Percentiles rank a stretch among this genome's conserved stretches.
phyloP scores from a whole-genome alignment of 129 eudicot species.

The Flaveria ramosissima region DNA sequence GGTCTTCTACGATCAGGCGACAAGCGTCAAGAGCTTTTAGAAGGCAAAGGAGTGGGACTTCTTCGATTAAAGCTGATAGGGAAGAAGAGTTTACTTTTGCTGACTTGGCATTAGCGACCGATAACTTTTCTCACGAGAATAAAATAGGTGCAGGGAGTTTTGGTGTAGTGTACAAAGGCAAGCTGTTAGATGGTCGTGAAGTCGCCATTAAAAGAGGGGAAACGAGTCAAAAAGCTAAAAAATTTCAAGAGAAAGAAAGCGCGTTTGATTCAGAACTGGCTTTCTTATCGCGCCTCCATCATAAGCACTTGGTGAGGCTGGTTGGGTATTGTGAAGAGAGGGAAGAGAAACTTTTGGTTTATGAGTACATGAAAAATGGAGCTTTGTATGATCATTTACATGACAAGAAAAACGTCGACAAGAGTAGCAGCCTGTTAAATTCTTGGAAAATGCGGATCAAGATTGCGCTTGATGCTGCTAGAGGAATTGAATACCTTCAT shows the following conservation, averaged over 20 bases:
- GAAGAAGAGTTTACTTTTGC: constrained; percentile 83
- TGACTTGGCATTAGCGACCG: constrained; percentile 71
- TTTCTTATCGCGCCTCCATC: constrained; percentile 88
- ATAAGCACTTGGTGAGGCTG: constrained; percentile 86
- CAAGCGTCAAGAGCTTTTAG: constrained; percentile 72
- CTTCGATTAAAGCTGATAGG: constrained; percentile 74
- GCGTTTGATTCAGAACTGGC: constrained; percentile 96
- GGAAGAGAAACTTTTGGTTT: constrained; percentile 84
- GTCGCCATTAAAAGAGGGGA: constrained; percentile 95
- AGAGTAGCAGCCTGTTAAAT: constrained; percentile 54
- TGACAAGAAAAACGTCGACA: constrained; percentile 60
- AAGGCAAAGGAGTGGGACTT: constrained; percentile 95
- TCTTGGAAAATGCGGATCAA: constrained; percentile 94
- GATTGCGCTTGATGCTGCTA: constrained; percentile 83
- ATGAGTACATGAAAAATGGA: constrained; percentile 93
- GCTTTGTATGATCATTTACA: constrained; percentile 94
- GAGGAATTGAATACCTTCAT: constrained; percentile 95
- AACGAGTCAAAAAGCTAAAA: constrained; percentile 56
- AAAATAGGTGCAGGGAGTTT: constrained; percentile 94
- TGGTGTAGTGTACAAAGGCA: constrained; percentile 92
- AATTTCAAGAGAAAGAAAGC: constrained; percentile 88
- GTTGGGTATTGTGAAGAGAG: constrained; percentile 94
- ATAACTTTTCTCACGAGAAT: constrained; percentile 66
- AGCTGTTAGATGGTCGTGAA: constrained; percentile 80
- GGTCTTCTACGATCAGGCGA: constrained; percentile 78